Evolutionary conservation across 306 rosid genomes (phyloP).

Genomic region (Cotoneaster glaucophyllus): DNA sequence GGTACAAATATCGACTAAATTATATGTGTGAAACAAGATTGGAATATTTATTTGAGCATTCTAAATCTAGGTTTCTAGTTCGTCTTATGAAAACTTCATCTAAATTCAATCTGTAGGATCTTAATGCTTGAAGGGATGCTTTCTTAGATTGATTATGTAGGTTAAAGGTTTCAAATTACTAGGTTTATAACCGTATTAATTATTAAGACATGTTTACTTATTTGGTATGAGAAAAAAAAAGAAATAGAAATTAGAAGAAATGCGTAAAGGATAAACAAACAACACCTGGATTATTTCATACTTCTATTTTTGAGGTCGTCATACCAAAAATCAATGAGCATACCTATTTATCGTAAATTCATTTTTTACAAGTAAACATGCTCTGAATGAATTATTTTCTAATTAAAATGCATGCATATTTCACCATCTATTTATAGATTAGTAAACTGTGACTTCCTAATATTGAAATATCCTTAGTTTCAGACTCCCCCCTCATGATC

Average conservation of each 20-base stretch:
- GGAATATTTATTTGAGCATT: background rate
- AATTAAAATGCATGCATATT: background rate
- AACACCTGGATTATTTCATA: background rate
- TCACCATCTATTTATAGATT: background rate
- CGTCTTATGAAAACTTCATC: background rate
- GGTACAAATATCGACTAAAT: background rate
- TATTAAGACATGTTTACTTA: background rate
- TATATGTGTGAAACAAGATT: background rate
- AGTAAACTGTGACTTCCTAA: background rate
- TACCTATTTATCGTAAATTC: too few species aligned
- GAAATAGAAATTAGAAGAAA: too few species aligned
- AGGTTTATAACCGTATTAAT: too few species aligned
- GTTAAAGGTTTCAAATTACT: background rate
- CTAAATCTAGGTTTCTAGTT: background rate
- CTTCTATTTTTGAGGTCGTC: background rate
- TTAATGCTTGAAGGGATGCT: background rate
- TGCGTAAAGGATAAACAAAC: background rate
- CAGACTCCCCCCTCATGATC: background rate
- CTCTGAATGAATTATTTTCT: background rate
- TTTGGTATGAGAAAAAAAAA: background rate
- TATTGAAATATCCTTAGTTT: background rate
- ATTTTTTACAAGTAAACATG: too few species aligned
- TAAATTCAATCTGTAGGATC: background rate
- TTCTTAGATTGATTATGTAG: background rate
- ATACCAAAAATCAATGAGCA: background rate